Conservation (phyloP, 331 rosid species). For the Ulmus americana region DNA sequence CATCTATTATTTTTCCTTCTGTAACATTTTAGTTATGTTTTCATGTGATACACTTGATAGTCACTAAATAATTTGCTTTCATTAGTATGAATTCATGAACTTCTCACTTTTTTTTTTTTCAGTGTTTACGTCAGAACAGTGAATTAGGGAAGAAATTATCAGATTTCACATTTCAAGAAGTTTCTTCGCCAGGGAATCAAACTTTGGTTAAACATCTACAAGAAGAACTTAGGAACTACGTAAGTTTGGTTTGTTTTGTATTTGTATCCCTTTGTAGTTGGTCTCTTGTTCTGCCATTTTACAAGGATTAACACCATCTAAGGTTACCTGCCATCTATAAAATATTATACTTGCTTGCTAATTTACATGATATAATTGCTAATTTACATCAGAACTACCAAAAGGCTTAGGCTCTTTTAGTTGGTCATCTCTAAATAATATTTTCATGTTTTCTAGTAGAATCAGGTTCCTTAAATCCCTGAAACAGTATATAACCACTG, state of each 20-base stretch:
- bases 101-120: slow-evolving; percentile 15
- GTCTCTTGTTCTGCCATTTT: slow-evolving; percentile 2
- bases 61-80: neutral
- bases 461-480: neutral
- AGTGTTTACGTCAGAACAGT: slow-evolving; percentile 73
- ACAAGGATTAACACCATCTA: slow-evolving; percentile 14
- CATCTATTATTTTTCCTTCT: neutral
- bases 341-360: neutral
- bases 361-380: neutral
- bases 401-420: neutral
- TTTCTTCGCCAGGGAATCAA: slow-evolving; percentile 34
- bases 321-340: slow-evolving; percentile 3
- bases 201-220: slow-evolving; percentile 72
- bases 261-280: slow-evolving; percentile 4
- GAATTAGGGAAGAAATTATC: slow-evolving; percentile 72
- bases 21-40: neutral
- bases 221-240: slow-evolving; percentile 75
- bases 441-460: neutral
- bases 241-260: slow-evolving; percentile 33
- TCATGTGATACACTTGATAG: neutral
- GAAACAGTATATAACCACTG: neutral
- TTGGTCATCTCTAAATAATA: neutral
- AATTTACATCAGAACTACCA: neutral
- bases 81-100: neutral
- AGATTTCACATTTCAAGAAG: slow-evolving; percentile 53